These are phyloP conservation scores for Kwoniella europaea DNA, from an alignment of 768 basidiomycete genomes.

Conservation along the genomic window DNA sequence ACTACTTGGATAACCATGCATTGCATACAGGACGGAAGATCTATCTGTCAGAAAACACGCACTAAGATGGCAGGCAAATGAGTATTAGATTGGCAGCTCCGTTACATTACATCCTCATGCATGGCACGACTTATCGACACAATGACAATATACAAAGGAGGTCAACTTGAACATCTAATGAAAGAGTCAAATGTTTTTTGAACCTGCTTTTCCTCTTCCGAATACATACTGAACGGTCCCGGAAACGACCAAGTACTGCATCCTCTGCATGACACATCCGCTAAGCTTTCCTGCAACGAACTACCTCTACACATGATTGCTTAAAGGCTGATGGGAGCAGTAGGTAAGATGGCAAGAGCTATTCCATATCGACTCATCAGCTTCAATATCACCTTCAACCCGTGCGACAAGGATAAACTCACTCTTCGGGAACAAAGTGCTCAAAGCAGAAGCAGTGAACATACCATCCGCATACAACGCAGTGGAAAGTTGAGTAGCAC, in stretches of 20 bases:
- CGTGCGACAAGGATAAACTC: neutral
- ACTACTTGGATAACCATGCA: neutral
- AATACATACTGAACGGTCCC: no score
- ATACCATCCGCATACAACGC: slow-evolving; percentile 21
- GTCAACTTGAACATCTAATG: neutral
- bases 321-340: slow-evolving; percentile 10
- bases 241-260: no score
- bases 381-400: neutral
- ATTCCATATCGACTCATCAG: neutral
- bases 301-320: neutral
- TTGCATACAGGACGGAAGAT: slow-evolving; percentile 4
- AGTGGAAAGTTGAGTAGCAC: slow-evolving; percentile 13
- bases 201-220: no score
- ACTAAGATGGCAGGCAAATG: no score
- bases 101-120: no score
- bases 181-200: no score
- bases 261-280: neutral
- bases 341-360: slow-evolving; percentile 17
- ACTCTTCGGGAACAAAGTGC: slow-evolving; percentile 21
- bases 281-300: neutral
- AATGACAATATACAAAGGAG: neutral
- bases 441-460: slow-evolving; percentile 7
- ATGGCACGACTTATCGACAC: neutral
- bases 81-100: no score
- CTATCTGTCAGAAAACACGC: neutral